Base-by-base conservation (phyloP, 371 early-diverging fungal genomes). In the Syncephalis plumigaleata region DNA sequence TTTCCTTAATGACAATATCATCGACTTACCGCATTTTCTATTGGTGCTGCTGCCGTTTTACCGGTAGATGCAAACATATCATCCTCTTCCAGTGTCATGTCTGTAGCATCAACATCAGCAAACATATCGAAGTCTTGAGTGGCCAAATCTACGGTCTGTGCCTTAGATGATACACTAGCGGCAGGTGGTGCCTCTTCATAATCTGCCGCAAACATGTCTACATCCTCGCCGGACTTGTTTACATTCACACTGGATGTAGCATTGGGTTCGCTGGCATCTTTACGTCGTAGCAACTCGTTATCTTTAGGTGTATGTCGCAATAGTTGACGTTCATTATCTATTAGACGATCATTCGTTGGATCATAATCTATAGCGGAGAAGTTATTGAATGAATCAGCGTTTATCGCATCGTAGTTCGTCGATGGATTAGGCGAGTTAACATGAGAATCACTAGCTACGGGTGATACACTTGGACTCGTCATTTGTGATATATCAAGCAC, bases 311-410 rank as follows among this genome's bases (percentile, higher is more conserved):
- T 51, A 37, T 61, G 57, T 31, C 56, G 57, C 43, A 42, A 48
- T 16, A 44, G 54, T 25, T 46, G 56, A 27, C 55, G 57, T 44
- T 57, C 58, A 45, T 65, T 60, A 38, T 67, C 71, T 18, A 59
- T 56, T 22, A 63, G 64, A 16, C 67, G 56, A 45, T 70, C 73
- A 44, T 57, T 50, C 1, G 62, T 60, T 22, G 85, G 85, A 54
- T 84, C 77, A 52, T 84, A 82, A 60, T 82, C 83, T 26, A 79
- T 81, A 24, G 82, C 83, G 27, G 75, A 76, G 21, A 80, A 46
- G 7, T 37, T 39, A 20, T 26, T 40, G 36, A 18, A 24, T 21
- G 55, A 59, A 18, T 48, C 39, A 40, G 58, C 62, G 44, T 60
- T 70, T 51, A 64, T 66, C 45, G 66, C 65, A 53, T 48, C 60